Evolutionary conservation across 192 early-diverging fungal species (phyloP).

Genomic region (Phycomyces nitens): DNA sequence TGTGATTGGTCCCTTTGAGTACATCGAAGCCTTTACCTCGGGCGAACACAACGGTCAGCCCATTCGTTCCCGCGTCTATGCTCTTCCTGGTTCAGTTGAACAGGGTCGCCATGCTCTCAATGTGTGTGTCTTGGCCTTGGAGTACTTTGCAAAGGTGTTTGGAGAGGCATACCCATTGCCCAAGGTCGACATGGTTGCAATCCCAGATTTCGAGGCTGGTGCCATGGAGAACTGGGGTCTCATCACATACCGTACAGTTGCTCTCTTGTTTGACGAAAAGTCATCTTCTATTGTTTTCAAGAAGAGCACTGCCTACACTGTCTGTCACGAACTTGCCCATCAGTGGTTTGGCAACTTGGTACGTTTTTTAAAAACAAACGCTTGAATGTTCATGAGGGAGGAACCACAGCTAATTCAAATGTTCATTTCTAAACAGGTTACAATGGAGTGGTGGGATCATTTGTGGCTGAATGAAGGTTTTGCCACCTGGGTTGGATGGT

Average conservation of each 20-base stretch:
- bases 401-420: too few relatives aligned
- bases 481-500: conserved; percentile 91
- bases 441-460: conserved; percentile 90
- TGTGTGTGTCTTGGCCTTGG: conserved; percentile 71
- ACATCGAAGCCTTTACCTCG: conserved; percentile 75
- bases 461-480: conserved; percentile 98
- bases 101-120: conserved; percentile 82
- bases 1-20: conserved; percentile 89
- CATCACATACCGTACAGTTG: conserved; percentile 84
- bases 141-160: conserved; percentile 87
- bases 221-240: conserved; percentile 99
- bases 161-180: conserved; percentile 89
- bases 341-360: conserved; percentile 94
- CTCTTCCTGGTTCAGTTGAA: conserved; percentile 71
- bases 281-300: conserved; percentile 70
- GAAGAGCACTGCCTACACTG: conserved; percentile 83
- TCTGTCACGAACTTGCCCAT: conserved; percentile 85
- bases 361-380: too few relatives aligned
- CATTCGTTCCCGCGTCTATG: conserved; percentile 83
- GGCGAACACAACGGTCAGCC: conserved; percentile 67
- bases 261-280: conserved; percentile 82
- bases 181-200: conserved; percentile 85
- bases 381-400: too few relatives aligned
- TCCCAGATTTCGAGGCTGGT: conserved; percentile 78
- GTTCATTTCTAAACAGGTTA: conserved; percentile 45